Percentiles rank a stretch among this genome's conserved stretches.
Evolutionary conservation across 2,329 filamentous ascomycete species (phyloP).

Genomic region (Monilinia vaccinii-corymbosi): DNA sequence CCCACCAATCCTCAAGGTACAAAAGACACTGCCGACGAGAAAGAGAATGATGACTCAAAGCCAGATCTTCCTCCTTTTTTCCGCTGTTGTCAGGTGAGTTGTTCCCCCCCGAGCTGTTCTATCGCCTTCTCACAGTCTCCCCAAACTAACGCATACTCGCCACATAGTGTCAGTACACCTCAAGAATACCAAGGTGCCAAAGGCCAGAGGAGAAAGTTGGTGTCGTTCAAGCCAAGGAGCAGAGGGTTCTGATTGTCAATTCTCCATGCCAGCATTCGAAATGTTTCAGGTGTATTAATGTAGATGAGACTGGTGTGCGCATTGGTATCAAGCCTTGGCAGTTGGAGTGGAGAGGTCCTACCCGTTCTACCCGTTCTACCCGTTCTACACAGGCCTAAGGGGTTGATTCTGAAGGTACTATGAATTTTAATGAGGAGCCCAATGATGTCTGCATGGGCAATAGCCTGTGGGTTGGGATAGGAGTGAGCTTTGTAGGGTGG

Average conservation of each 20-base stretch:
- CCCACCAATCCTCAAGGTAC: no score
- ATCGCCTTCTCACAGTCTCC: neutral
- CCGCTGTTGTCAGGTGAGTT: neutral
- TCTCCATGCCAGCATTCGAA: neutral
- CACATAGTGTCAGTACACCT: neutral
- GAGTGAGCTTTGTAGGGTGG: neutral
- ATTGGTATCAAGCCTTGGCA: neutral
- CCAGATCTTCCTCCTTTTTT: neutral
- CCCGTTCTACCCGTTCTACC: neutral
- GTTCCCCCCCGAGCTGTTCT: no score
- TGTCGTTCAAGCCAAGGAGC: neutral
- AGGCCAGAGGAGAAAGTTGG: neutral
- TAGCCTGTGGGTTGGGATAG: neutral
- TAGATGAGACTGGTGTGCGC: neutral
- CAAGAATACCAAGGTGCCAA: neutral
- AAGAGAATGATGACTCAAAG: neutral
- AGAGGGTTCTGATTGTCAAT: neutral
- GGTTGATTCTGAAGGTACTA: neutral
- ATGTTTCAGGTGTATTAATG: neutral
- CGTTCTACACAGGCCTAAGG: neutral
- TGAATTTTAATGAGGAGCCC: no score
- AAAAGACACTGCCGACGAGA: neutral
- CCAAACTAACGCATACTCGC: neutral
- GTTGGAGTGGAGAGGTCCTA: neutral
- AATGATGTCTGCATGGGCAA: neutral